Base-by-base conservation (phyloP, 495 filamentous ascomycete species). In the Podospora appendiculata region DNA sequence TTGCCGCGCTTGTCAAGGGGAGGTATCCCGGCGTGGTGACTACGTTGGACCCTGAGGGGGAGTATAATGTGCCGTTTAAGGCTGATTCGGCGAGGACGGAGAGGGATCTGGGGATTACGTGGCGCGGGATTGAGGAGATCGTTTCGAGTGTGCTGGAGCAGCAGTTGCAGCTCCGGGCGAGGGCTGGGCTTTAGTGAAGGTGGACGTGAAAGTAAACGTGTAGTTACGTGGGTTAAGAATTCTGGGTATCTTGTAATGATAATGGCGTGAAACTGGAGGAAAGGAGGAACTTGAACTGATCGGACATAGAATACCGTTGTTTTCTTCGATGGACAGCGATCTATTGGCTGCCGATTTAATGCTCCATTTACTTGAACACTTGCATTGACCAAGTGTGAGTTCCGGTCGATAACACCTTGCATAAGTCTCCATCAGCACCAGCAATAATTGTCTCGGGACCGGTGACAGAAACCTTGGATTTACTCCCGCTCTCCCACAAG, bases 141-240 rank as follows among this genome's bases (percentile, higher is more conserved):
- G 47, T 73, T 1, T 43, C 48, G 34, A 62, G 69, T n/a, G 50
- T 74, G 32, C 54, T 74, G 53, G 64, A 73, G 48, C 67, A 72
- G 53, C 70, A 72, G 50, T 42, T 70, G 8, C 54, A 45, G 42
- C 17, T 59, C 2, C 11, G 14, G n/a, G 12, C 11, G 41, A 42
- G 41, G 14, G 41, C 41, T 42, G 41, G 41, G 41, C 16, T 42
- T 14, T 42, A 12, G 16, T 13, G n/a, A 8, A 40, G 11, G 10
- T 11, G 7, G n/a, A n/a, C n/a, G 11, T 11, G n/a, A 40, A 40
- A 3, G 7, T 1, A 11, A 14, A 11, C 2, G 7, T 1, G 25
- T 5, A 5, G 25, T 5, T 25, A 25, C 25, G 5, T 25, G 2
- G 25, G 25, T 25, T 5, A 25, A 25, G 25, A 25, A 25, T 25